Percentiles rank a stretch among this genome's conserved stretches.
These are phyloP conservation scores for Lachancea meyersii DNA, from an alignment of 805 yeast genomes.

Conservation along the genomic window DNA sequence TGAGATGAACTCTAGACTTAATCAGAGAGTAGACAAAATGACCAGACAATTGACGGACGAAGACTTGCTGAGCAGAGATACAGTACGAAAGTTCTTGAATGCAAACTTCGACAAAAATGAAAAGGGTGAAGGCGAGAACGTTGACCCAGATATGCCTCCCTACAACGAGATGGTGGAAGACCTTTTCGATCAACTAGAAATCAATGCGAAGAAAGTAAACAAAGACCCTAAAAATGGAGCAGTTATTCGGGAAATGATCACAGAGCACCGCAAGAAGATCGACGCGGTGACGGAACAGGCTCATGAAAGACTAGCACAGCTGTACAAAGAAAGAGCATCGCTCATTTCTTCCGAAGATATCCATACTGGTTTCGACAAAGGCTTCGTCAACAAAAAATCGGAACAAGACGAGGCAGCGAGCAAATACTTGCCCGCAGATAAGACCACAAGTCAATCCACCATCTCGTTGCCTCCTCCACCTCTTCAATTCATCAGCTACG, in stretches of 20 bases:
- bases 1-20: conserved; percentile 72
- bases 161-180: conserved; percentile 93
- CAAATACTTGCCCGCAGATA: conserved; percentile 1
- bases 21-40: conserved; percentile 64
- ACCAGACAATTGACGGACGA: conserved; percentile 38
- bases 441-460: conserved; percentile 5
- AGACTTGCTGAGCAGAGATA: conserved; percentile 31
- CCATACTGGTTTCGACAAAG: conserved; percentile 85
- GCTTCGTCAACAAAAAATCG: conserved; percentile 61
- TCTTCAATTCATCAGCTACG: conserved; percentile 26
- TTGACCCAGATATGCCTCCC: conserved; percentile 47
- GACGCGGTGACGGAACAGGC: conserved; percentile 60
- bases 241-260: conserved; percentile 33
- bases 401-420: conserved; percentile 15
- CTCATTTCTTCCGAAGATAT: conserved; percentile 88
- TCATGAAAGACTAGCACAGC: conserved; percentile 55
- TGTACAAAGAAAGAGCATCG: conserved; percentile 61
- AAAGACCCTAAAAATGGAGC: conserved; percentile 39
- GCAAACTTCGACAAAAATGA: conserved; percentile 52
- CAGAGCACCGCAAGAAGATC: conserved; percentile 64
- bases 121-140: conserved; percentile 43
- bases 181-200: conserved; percentile 67
- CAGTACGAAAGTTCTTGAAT: conserved; percentile 40
- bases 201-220: conserved; percentile 47
- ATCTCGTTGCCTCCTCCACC: conserved; percentile 13